Evolutionary conservation across 768 basidiomycete genomes (phyloP).

Genomic region (Gymnopilus dilepis): DNA sequence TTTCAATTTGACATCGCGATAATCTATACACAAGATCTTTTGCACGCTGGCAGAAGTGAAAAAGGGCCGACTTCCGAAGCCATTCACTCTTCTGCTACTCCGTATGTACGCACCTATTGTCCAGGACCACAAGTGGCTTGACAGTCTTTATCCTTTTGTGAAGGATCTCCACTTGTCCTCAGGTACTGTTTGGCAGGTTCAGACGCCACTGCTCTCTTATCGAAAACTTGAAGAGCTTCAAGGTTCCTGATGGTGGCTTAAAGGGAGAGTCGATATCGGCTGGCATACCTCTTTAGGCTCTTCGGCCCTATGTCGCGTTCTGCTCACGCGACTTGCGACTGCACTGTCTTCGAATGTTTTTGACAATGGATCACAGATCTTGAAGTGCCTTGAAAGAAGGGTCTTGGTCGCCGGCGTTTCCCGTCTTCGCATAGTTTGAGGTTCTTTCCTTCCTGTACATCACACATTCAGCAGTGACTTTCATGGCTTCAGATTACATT

Average conservation of each 20-base stretch:
- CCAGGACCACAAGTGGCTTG: neutral
- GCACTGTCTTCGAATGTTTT: neutral
- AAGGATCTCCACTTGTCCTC: neutral
- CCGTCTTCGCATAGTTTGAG: neutral
- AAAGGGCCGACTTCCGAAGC: neutral
- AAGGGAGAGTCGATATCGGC: no score
- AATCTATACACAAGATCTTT: neutral
- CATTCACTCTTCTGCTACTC: neutral
- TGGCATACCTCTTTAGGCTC: no score
- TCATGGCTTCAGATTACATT: neutral
- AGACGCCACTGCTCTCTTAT: neutral
- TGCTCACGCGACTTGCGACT: neutral
- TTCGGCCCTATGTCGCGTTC: neutral
- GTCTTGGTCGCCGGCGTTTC: neutral
- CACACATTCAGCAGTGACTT: neutral
- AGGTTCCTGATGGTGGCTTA: neutral
- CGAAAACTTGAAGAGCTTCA: neutral
- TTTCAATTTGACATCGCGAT: neutral
- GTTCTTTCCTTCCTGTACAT: neutral
- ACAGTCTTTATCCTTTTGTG: conserved; percentile 1
- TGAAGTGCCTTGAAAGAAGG: no score
- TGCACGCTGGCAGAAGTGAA: neutral
- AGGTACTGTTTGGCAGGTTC: neutral
- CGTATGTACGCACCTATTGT: conserved; percentile 4
- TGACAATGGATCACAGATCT: no score